Evolutionary conservation across 2,329 filamentous ascomycete genomes (phyloP), one percentile per base, ranked within the genome.

Genomic region (Diaporthe capsici): DNA sequence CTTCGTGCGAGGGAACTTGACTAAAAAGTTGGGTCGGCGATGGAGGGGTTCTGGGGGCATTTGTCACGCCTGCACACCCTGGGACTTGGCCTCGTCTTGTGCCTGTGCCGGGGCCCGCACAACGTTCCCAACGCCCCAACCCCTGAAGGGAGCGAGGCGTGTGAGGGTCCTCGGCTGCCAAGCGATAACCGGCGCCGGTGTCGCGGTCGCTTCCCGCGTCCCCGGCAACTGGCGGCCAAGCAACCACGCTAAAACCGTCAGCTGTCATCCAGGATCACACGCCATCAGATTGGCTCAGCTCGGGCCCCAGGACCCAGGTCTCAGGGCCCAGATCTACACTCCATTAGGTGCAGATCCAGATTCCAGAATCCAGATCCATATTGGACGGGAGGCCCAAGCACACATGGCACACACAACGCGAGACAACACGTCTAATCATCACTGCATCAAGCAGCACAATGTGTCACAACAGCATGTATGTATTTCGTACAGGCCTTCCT

Each of bases 21-120:
- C 63, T 67, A 67, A 67, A 67, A 67, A 67, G 63, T 67, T 51
- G 63, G 61, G 61, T 34, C 61, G 61, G 15, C 61, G 44, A 67
- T n/a, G 28, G 63, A 67, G 42, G 44, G 44, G 44, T 13, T 25
- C 13, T n/a, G 42, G 42, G 44, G 28, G 28, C 44, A 67, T 67
- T 67, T 67, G 63, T 65, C 61, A 65, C 25, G 25, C 58, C 37
- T 63, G 58, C 37, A 44, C 28, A 8, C 22, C 22, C 6, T 25
- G 37, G 58, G 58, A 61, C 58, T 61, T 61, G 37, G 58, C 58
- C 22, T 7, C 15, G 1, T 20, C 25, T 57, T 34, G 53, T 4
- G 53, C 53, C 44, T 49, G 44, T 49, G 44, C 44, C 44, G n/a
- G 53, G 15, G 53, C 53, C 53, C 53, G 25, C 53, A 28, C 53